These are phyloP conservation scores for Astragalus membranaceus DNA, from an alignment of 306 rosid species.

Conservation along the genomic window DNA sequence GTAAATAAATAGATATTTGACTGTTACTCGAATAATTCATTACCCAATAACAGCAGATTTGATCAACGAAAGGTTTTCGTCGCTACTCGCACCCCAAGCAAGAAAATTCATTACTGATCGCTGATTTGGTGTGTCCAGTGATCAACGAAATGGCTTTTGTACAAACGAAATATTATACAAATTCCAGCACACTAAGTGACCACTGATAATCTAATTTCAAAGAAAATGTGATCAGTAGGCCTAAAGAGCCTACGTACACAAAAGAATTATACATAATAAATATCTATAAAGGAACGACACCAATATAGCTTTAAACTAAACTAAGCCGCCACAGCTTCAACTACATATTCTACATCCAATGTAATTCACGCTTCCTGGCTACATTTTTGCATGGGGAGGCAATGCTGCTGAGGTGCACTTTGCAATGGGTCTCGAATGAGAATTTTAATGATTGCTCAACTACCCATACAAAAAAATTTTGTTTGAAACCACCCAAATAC, in stretches of 20 bases:
- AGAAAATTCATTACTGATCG: background rate
- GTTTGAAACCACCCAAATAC: constrained; percentile 14
- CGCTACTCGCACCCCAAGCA: background rate
- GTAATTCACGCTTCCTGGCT: constrained; percentile 2
- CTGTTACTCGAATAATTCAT: background rate
- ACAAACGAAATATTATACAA: constrained; percentile 18
- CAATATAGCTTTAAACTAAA: constrained; percentile 20
- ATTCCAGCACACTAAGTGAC: constrained; percentile 22
- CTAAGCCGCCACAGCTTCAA: constrained; percentile 17
- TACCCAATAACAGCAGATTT: background rate
- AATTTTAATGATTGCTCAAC: background rate
- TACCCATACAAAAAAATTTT: background rate
- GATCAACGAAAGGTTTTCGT: background rate
- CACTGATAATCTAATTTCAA: constrained; percentile 10
- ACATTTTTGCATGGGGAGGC: no score
- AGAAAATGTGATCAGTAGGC: constrained; percentile 10
- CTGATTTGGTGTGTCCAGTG: background rate
- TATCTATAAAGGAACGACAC: constrained; percentile 22
- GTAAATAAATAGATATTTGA: background rate
- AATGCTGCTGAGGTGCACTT: background rate
- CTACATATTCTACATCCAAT: constrained; percentile 30
- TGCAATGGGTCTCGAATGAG: background rate
- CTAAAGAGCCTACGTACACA: constrained; percentile 13
- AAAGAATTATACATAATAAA: constrained; percentile 36
- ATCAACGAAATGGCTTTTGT: constrained; percentile 13